A percentile compares a stretch with the other conserved stretches of the same genome.
Conservation (phyloP, 805 yeast species). For the Ogataea trehalophila region DNA sequence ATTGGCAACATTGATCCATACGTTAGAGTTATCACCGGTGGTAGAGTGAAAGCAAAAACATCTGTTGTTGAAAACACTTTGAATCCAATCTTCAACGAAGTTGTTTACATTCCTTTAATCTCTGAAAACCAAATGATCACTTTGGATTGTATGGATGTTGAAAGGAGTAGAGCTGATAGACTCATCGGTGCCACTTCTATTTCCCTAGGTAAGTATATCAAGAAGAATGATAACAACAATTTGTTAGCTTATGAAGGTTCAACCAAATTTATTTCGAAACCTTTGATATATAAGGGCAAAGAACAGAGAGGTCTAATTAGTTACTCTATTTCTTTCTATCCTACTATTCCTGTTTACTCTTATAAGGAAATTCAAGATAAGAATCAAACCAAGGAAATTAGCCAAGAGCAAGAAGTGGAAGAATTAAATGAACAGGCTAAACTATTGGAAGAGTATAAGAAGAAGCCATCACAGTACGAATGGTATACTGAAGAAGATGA, state of each 20-base stretch:
- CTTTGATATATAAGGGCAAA: conserved; percentile 29
- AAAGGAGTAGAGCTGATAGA: conserved; percentile 56
- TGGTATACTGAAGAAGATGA: conserved; percentile 49
- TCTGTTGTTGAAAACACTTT: conserved; percentile 46
- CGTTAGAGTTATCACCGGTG: conserved; percentile 53
- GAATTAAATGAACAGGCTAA: conserved; percentile 43
- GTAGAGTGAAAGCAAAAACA: conserved; percentile 53
- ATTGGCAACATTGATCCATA: conserved; percentile 78
- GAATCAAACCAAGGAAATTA: conserved; percentile 34
- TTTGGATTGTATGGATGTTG: conserved; percentile 62
- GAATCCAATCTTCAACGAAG: conserved; percentile 57
- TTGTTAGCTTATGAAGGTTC: conserved; percentile 49
- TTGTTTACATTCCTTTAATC: conserved; percentile 53
- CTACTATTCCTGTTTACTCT: conserved; percentile 59
- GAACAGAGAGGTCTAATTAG: conserved; percentile 48
- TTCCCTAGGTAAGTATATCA: conserved; percentile 43
- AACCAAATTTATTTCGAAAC: conserved; percentile 35
- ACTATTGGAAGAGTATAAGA: conserved; percentile 46
- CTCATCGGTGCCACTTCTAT: conserved; percentile 55
- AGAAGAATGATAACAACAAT: conserved; percentile 42
- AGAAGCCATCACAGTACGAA: conserved; percentile 59
- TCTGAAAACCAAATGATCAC: conserved; percentile 56
- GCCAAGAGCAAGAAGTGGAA: conserved; percentile 35
- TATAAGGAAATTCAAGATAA: conserved; percentile 48
- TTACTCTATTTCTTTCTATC: conserved; percentile 54